Conservation (phyloP, 768 basidiomycete species). For the Nidula microcarpa region DNA sequence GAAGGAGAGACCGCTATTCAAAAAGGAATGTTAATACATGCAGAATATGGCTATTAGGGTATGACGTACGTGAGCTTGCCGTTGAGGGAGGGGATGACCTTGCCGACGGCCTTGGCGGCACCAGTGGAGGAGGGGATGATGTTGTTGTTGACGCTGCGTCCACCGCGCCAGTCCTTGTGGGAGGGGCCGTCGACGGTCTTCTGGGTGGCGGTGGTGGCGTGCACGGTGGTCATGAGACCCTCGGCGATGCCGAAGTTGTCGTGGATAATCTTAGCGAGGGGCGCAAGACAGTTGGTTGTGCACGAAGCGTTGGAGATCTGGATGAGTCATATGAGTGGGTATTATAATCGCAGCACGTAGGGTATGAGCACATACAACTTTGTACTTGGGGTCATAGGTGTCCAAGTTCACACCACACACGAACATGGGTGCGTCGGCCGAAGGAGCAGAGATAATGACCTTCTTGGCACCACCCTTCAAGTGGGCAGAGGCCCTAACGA, state of each 20-base stretch:
- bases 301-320: constrained; percentile 98
- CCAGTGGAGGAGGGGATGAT: constrained; percentile 99
- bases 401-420: constrained; percentile 96
- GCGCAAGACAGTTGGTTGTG: constrained; percentile 99
- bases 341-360: neutral
- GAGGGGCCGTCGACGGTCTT: constrained; percentile 96
- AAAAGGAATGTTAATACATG: constrained; percentile 2
- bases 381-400: constrained; percentile 82
- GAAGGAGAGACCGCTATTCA: constrained; percentile 83
- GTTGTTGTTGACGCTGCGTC: constrained; percentile 94
- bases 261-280: constrained; percentile 95
- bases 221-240: constrained; percentile 98
- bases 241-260: constrained; percentile 97
- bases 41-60: neutral
- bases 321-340: neutral
- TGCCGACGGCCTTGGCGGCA: constrained; percentile 98
- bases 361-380: constrained; percentile 55
- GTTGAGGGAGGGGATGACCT: constrained; percentile 94
- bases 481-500: constrained; percentile 77
- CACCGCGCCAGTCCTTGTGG: constrained; percentile 96
- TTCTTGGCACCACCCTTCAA: constrained; percentile 99
- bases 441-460: constrained; percentile 98
- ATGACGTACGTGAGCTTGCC: constrained; percentile 90
- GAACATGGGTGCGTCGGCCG: constrained; percentile 95
- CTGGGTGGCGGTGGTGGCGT: constrained; percentile 94